phyloP scores from a whole-genome alignment of 192 early-diverging fungal species.

The Gamsiella multidivaricata region DNA sequence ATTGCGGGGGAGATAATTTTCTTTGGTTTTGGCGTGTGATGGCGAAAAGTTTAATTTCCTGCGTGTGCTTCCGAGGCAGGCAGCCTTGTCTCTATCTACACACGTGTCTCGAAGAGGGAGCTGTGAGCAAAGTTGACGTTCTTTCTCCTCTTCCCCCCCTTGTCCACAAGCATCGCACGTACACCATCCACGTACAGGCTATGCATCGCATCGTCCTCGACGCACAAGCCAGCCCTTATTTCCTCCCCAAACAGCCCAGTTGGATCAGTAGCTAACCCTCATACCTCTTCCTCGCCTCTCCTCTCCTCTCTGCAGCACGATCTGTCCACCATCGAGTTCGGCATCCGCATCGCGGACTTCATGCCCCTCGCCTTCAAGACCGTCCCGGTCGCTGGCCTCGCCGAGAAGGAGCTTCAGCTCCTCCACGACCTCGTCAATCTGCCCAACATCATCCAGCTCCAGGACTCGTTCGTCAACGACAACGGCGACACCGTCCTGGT shows the following conservation, averaged over 20 bases:
- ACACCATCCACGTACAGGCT: too few species aligned
- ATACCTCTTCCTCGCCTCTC: neutral
- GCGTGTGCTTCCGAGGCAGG: too few species aligned
- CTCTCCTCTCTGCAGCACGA: conserved; percentile 22
- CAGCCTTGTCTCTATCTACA: too few species aligned
- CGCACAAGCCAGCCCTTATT: conserved; percentile 17
- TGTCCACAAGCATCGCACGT: too few species aligned
- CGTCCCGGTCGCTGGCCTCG: conserved; percentile 62
- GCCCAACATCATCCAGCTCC: conserved; percentile 64
- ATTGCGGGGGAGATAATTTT: conserved; percentile 21
- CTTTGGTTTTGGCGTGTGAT: conserved; percentile 17
- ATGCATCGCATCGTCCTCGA: too few species aligned
- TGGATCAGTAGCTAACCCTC: neutral
- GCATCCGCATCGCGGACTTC: conserved; percentile 67
- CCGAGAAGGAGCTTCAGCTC: conserved; percentile 68
- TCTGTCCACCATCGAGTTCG: conserved; percentile 67
- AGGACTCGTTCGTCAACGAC: conserved; percentile 73
- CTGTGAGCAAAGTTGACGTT: too few species aligned
- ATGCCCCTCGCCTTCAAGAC: conserved; percentile 75
- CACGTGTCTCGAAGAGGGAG: too few species aligned
- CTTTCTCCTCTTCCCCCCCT: too few species aligned
- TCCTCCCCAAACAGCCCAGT: neutral
- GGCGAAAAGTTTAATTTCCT: too few species aligned
- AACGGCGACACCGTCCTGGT: conserved; percentile 69
- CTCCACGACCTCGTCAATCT: conserved; percentile 57